These are phyloP conservation scores for Pleurostoma richardsiae DNA, from an alignment of 2,329 filamentous ascomycete genomes.

Conservation along the genomic window DNA sequence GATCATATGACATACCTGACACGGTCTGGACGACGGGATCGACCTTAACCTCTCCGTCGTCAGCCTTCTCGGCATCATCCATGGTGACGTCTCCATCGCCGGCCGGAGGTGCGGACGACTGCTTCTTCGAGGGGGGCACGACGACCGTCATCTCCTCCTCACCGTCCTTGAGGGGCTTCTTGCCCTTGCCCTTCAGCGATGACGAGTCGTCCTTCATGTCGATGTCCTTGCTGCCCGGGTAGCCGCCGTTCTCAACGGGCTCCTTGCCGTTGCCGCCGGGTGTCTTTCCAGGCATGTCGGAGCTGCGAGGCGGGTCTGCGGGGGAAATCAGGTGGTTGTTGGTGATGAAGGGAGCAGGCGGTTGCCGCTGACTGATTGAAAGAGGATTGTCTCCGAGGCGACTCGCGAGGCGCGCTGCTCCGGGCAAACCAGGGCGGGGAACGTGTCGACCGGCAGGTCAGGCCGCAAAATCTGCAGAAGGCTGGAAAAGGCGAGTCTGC, in stretches of 20 bases:
- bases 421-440: background rate
- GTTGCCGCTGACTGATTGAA: conserved; percentile 5
- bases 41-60: conserved; percentile 47
- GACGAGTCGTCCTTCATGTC: conserved; percentile 56
- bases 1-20: conserved; percentile 41
- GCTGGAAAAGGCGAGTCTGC: conserved; percentile 10
- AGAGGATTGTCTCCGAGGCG: background rate
- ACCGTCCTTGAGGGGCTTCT: conserved; percentile 59
- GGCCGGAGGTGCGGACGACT: conserved; percentile 49
- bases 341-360: conserved; percentile 5
- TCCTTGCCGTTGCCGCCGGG: conserved; percentile 68
- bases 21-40: conserved; percentile 57
- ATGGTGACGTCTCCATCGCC: conserved; percentile 66
- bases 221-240: conserved; percentile 60
- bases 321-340: conserved; percentile 4
- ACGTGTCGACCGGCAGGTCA: background rate
- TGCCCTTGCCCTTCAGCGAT: conserved; percentile 59
- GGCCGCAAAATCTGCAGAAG: conserved; percentile 1
- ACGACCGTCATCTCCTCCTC: conserved; percentile 80
- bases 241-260: conserved; percentile 61
- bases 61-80: conserved; percentile 52
- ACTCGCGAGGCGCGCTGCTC: conserved; percentile 4
- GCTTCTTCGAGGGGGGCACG: conserved; percentile 67
- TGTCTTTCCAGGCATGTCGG: conserved; percentile 66
- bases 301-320: conserved; percentile 4